Evolutionary conservation across 352 stramenopile species (phyloP), one percentile per base, ranked within the genome.

Genomic region (Phytophthora uliginosa): DNA sequence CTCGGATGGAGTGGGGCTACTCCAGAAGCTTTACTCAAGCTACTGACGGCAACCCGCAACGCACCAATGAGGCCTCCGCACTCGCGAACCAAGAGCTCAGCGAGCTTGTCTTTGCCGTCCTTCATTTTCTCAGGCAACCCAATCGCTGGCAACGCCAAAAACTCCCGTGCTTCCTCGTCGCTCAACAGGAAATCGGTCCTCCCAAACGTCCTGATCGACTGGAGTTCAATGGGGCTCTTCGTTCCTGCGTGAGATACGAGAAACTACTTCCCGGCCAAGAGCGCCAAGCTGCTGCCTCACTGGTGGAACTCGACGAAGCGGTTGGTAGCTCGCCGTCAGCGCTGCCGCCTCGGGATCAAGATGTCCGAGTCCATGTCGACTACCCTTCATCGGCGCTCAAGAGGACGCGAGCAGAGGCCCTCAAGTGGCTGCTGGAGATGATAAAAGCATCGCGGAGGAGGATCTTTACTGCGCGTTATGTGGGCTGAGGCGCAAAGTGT

Each of bases 191-290:
- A 50, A 50, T 50, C n/a, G 6, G 42, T 24, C 8, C 42, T 26
- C 3, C n/a, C 7, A 1, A 51, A 51, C 7, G 42, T 51, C 0
- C 3, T 20, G 8, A 51, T 9, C 18, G 42, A 51, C 42, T 26
- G 42, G 8, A 51, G 10, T 8, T 20, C 42, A 2, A 26, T 24
- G 42, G 42, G 18, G 1, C 42, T 51, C 42, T 51, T 13, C 15
- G 7, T 18, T 20, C 34, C 36, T 47, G 38, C 38, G 38, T 26
- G 42, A 24, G 18, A 7, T n/a, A n/a, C n/a, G n/a, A n/a, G n/a
- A n/a, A n/a, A n/a, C 53, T 76, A 76, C 59, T 88, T 86, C 57
- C 71, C 71, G 0, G 59, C 71, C n/a, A 69, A 69, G 10, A 60
- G 34, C 54, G 48, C 47, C 48, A 60, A 51, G 34, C 55, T 62